Base-by-base conservation (phyloP, 257 asterid genomes). In the Nicotiana noctiflora region DNA sequence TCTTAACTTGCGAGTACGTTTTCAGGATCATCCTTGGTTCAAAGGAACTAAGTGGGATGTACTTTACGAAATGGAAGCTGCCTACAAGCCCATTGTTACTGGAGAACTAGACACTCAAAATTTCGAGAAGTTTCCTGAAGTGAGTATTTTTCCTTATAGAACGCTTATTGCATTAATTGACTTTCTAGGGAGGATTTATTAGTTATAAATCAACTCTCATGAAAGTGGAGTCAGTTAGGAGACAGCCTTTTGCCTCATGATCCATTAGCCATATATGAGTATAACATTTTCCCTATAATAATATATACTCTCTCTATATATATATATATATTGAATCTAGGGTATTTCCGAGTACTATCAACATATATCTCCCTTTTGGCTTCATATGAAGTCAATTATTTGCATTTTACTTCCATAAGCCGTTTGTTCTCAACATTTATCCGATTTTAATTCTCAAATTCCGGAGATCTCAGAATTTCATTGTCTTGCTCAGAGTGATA, bases 81-180 rank as follows among this genome's bases (percentile, higher is more conserved):
- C 98, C 64, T 91, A 91, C 90, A 92, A 90, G 81, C 99, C 99
- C 40, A 89, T 85, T 9, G 95, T 95, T 21, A 88, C 89, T 13
- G 98, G 99, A 83, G 98, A 95, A 59, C 84, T 93, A 79, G 98
- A 95, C 89, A 95, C 99, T 4, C 99, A 93, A 87, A 95, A 95
- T 87, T 95, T 95, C 6, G 99, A 95, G 81, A 91, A 95, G 87
- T 95, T 95, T 78, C 91, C 92, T 21, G 97, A 93, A 85, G 98
- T 94, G 79, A 87, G 97, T 86, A 44, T 72, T 25, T 75, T 15
- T 18, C 18, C 70, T 72, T 80, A 66, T 80, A 11, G 27, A 66
- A 61, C 5, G 1, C 23, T 21, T 72, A 72, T 18, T 72, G 37
- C 25, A 72, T 46, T 23, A 15, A 44, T 40, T 70, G 37, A 70